A percentile compares a stretch with the other conserved stretches of the same genome.
Evolutionary conservation across 768 basidiomycete genomes (phyloP).

Genomic region (Neoboletus brunneissimus): DNA sequence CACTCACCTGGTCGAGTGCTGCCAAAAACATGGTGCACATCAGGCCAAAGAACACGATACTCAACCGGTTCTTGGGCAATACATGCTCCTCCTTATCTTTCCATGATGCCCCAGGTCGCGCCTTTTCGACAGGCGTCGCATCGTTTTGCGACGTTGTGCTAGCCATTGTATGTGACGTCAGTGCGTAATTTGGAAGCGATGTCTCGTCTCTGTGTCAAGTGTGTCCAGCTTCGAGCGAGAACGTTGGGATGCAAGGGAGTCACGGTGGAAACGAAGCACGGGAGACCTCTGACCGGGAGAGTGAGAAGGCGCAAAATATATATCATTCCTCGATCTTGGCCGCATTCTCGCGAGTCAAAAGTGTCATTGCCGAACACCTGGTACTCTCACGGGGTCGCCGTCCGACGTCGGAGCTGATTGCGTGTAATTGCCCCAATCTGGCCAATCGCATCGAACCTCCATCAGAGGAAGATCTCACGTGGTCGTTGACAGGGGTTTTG

Average conservation of each 20-base stretch:
- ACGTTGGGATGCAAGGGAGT: neutral
- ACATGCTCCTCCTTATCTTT: slow-evolving; percentile 51
- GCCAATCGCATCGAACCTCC: neutral
- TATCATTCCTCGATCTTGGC: neutral
- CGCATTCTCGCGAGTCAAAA: neutral
- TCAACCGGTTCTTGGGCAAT: slow-evolving; percentile 38
- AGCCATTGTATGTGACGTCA: slow-evolving; percentile 7
- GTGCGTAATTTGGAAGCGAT: neutral
- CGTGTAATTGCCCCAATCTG: neutral
- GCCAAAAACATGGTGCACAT: slow-evolving; percentile 37
- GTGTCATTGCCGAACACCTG: neutral
- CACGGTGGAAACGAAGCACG: neutral
- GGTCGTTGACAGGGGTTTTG: neutral
- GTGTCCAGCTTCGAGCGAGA: neutral
- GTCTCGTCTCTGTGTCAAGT: neutral
- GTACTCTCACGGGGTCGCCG: neutral
- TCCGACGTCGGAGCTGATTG: neutral
- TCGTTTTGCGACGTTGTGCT: neutral
- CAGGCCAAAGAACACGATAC: slow-evolving; percentile 28
- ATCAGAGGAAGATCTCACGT: neutral
- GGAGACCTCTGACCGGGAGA: neutral
- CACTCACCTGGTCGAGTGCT: slow-evolving; percentile 57
- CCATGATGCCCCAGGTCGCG: slow-evolving; percentile 51
- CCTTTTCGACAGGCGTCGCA: slow-evolving; percentile 17
- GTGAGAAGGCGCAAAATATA: neutral